A percentile compares a stretch with the other conserved stretches of the same genome.
Evolutionary conservation across 2,329 filamentous ascomycete genomes (phyloP).

Genomic region (Cryphonectria japonica): DNA sequence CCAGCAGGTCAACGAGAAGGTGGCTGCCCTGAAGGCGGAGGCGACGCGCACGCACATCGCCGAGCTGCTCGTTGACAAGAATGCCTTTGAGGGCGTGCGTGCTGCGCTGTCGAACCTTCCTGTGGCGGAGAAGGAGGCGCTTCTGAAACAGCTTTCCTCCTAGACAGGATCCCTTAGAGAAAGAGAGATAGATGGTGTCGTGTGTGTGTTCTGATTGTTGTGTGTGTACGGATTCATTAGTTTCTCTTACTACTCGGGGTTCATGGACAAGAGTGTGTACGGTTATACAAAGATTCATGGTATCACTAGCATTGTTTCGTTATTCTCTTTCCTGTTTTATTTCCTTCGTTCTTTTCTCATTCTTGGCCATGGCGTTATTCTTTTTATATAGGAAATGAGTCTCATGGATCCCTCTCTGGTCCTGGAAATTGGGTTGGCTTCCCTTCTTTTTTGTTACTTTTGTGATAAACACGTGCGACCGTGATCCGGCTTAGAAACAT

Average conservation of each 20-base stretch:
- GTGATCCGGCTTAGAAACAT: neutral
- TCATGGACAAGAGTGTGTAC: conserved; percentile 3
- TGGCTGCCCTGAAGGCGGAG: conserved; percentile 81
- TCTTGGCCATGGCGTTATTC: neutral
- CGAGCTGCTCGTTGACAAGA: conserved; percentile 57
- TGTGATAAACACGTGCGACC: neutral
- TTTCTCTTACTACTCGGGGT: neutral
- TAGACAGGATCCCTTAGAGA: neutral
- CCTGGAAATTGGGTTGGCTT: neutral
- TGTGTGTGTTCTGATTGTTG: neutral
- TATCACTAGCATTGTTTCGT: neutral
- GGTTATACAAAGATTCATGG: neutral
- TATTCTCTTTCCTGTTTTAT: neutral
- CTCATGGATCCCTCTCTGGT: neutral
- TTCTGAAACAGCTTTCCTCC: conserved; percentile 45
- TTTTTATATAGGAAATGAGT: neutral
- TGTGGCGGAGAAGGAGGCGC: conserved; percentile 69
- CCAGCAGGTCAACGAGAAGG: conserved; percentile 79
- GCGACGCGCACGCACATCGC: conserved; percentile 40
- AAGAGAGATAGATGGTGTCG: neutral
- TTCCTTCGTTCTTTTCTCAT: neutral
- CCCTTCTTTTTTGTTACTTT: neutral
- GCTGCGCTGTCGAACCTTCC: conserved; percentile 70
- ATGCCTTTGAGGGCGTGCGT: conserved; percentile 68
- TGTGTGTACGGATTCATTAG: neutral